These are phyloP conservation scores for Fusarium liriodendri DNA, from an alignment of 2,329 filamentous ascomycete genomes.

Conservation along the genomic window DNA sequence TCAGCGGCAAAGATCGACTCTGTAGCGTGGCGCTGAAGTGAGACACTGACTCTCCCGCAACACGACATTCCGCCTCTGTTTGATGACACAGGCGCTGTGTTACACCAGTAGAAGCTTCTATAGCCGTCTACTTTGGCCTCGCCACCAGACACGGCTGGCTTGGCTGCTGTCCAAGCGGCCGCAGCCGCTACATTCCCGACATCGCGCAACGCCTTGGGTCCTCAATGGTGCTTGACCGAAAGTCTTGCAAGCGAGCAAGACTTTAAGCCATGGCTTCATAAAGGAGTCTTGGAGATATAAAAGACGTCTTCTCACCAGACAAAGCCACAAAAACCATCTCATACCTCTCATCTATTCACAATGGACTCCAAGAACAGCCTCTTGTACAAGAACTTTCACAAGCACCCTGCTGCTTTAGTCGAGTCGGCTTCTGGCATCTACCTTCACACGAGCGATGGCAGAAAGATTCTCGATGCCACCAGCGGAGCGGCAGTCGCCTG, in stretches of 20 bases:
- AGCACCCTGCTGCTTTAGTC: constrained; percentile 34
- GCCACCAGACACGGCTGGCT: constrained; percentile 3
- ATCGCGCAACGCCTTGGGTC: not conserved
- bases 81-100: not conserved
- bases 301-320: not conserved
- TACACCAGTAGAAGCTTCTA: not conserved
- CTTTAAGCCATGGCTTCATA: not conserved
- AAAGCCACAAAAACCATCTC: not conserved
- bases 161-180: not conserved
- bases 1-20: constrained; percentile 5
- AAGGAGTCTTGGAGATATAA: not conserved
- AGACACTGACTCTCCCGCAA: constrained; percentile 5
- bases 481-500: constrained; percentile 40
- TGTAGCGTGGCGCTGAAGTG: not conserved
- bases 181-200: not conserved
- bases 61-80: not conserved
- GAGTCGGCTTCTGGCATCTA: constrained; percentile 33
- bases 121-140: not conserved
- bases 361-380: constrained; percentile 40
- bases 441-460: constrained; percentile 36
- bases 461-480: constrained; percentile 39
- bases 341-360: not conserved
- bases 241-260: not conserved
- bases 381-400: constrained; percentile 40
- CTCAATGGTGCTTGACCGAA: not conserved